A percentile compares a stretch with the other conserved stretches of the same genome.
phyloP scores from a whole-genome alignment of 2,329 filamentous ascomycete genomes.

The Ambrosiella cleistominuta region DNA sequence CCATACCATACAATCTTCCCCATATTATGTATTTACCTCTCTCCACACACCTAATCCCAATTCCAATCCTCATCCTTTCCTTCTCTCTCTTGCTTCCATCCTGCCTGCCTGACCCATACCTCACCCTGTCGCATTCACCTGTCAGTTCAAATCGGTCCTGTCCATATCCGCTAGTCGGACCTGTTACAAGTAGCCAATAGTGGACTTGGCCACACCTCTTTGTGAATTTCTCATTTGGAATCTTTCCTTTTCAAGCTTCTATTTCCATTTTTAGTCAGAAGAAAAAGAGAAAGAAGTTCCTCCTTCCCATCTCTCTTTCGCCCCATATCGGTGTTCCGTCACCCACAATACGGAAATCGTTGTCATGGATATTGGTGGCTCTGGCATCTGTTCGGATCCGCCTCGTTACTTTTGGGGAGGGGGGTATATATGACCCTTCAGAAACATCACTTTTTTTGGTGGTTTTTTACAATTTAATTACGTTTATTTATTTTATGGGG shows the following conservation, averaged over 20 bases:
- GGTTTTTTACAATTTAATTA: background rate
- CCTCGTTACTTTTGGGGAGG: background rate
- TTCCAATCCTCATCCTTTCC: background rate
- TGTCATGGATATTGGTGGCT: conserved; percentile 3
- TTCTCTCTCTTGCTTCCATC: background rate
- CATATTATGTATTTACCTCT: background rate
- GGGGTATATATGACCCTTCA: background rate
- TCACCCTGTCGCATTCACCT: background rate
- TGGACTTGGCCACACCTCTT: too few relatives aligned
- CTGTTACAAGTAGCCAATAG: too few relatives aligned
- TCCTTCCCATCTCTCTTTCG: background rate
- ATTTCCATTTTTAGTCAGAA: too few relatives aligned
- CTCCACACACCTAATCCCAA: background rate
- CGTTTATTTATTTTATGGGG: background rate
- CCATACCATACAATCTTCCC: background rate
- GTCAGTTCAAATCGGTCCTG: background rate
- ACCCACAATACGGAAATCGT: background rate
- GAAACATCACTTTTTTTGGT: background rate
- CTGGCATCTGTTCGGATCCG: background rate
- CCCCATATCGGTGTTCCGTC: background rate
- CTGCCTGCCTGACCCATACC: background rate
- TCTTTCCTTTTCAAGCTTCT: background rate
- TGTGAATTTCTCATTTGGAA: background rate
- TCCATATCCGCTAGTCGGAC: too few relatives aligned
- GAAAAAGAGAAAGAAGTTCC: too few relatives aligned